These are phyloP conservation scores for Sugiyamaella valdiviana DNA, from an alignment of 805 yeast species.

Conservation along the genomic window DNA sequence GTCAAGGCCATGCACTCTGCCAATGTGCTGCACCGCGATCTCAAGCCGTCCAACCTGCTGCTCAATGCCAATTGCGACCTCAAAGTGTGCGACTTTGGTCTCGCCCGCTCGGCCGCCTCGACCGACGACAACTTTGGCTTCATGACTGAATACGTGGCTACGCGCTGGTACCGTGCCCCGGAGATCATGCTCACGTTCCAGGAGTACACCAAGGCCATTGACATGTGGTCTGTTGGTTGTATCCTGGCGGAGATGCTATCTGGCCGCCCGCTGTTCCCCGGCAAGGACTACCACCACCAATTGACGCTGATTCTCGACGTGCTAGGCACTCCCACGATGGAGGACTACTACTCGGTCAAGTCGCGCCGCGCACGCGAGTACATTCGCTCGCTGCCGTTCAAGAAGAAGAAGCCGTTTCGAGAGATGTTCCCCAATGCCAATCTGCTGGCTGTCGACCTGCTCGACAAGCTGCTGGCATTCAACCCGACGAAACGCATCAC, in stretches of 20 bases:
- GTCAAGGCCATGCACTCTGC: slow-evolving; percentile 87
- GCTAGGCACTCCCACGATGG: slow-evolving; percentile 80
- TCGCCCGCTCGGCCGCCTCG: slow-evolving; percentile 61
- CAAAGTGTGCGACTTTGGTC: slow-evolving; percentile 90
- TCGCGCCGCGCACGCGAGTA: slow-evolving; percentile 85
- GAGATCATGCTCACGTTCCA: slow-evolving; percentile 94
- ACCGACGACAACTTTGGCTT: slow-evolving; percentile 62
- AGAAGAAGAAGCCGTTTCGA: slow-evolving; percentile 53
- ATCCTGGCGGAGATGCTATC: slow-evolving; percentile 84
- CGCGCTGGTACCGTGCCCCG: slow-evolving; percentile 97
- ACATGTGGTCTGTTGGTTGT: slow-evolving; percentile 96
- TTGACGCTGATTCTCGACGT: slow-evolving; percentile 76
- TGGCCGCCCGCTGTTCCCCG: slow-evolving; percentile 87
- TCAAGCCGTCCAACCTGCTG: slow-evolving; percentile 82
- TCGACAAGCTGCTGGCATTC: slow-evolving; percentile 68
- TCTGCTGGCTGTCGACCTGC: slow-evolving; percentile 62
- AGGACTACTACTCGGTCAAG: slow-evolving; percentile 65
- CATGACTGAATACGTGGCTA: slow-evolving; percentile 97
- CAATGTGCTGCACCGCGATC: slow-evolving; percentile 88
- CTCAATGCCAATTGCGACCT: slow-evolving; percentile 90
- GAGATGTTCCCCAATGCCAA: slow-evolving; percentile 46
- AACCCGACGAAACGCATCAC: slow-evolving; percentile 79
- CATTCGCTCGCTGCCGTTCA: slow-evolving; percentile 69
- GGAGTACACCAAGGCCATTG: slow-evolving; percentile 90
- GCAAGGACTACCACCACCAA: slow-evolving; percentile 90